Conservation (phyloP, 164 flowering plant genomes). For the Euptelea pleiosperma region DNA sequence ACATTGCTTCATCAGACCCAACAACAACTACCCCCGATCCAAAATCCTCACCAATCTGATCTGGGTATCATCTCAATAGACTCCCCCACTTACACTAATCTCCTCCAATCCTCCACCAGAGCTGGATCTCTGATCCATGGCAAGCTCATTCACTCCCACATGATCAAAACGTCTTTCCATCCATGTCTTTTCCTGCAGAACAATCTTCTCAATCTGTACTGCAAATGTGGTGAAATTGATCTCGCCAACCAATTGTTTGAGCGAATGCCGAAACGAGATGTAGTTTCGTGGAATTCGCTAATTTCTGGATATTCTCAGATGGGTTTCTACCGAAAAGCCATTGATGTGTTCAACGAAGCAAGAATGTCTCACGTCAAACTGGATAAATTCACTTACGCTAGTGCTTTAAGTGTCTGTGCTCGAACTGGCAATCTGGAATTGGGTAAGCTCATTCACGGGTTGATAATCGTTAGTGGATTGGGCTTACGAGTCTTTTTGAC, state of each 20-base stretch:
- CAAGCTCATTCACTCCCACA: conserved; percentile 46
- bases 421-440: conserved; percentile 28
- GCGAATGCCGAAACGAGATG: conserved; percentile 36
- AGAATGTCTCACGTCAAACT: conserved; percentile 22
- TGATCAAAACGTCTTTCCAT: conserved; percentile 36
- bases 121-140: conserved; percentile 33
- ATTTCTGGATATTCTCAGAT: conserved; percentile 45
- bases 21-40: not conserved
- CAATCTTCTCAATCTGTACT: conserved; percentile 47
- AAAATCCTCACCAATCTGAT: conserved; percentile 9
- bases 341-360: conserved; percentile 33
- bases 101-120: conserved; percentile 34
- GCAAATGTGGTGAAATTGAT: conserved; percentile 37
- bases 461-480: conserved; percentile 38
- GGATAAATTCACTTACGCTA: conserved; percentile 44
- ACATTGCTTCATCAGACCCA: conserved; percentile 8
- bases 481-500: conserved; percentile 26
- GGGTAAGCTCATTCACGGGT: conserved; percentile 51
- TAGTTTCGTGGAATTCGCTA: conserved; percentile 45
- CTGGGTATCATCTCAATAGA: conserved; percentile 12
- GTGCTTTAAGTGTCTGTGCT: conserved; percentile 38
- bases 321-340: conserved; percentile 32
- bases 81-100: conserved; percentile 35
- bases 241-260: conserved; percentile 41
- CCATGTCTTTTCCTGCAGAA: conserved; percentile 42